Conservation (phyloP, 31 red algal species). For the Asparagopsis taxiformis region DNA sequence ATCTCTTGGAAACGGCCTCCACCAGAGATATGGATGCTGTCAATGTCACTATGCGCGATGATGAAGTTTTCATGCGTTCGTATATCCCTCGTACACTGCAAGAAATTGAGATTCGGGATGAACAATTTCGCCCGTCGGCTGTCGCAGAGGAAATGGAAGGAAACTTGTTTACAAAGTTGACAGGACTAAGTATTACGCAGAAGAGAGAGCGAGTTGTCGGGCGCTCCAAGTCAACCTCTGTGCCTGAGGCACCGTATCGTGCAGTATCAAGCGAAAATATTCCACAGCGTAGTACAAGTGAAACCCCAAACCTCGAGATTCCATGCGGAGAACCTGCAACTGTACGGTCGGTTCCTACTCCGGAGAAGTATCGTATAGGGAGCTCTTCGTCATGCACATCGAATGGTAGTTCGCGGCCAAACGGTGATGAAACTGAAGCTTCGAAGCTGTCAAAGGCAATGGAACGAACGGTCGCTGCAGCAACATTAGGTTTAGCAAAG, state of each 20-base stretch:
- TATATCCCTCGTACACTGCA: slow-evolving; percentile 66
- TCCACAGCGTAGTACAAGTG: background rate
- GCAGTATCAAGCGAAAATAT: too few species aligned
- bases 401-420: slow-evolving; percentile 19
- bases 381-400: slow-evolving; percentile 22
- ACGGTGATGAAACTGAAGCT: slow-evolving; percentile 7
- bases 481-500: too few species aligned
- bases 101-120: slow-evolving; percentile 17
- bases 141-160: slow-evolving; percentile 14
- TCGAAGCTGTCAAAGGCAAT: background rate
- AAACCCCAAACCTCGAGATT: slow-evolving; percentile 7
- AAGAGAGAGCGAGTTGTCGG: slow-evolving; percentile 13
- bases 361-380: slow-evolving; percentile 7
- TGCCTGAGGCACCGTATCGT: too few species aligned
- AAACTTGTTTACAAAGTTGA: slow-evolving; percentile 35
- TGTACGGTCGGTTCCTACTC: background rate
- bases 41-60: slow-evolving; percentile 18
- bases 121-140: slow-evolving; percentile 17
- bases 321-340: slow-evolving; percentile 27
- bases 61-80: slow-evolving; percentile 57
- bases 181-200: slow-evolving; percentile 35
- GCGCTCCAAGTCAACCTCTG: slow-evolving; percentile 1
- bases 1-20: slow-evolving; percentile 24
- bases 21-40: slow-evolving; percentile 9
- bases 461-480: too few species aligned